These are phyloP conservation scores for Coriolopsis trogii DNA, from an alignment of 1,284 basidiomycete species.

Conservation along the genomic window DNA sequence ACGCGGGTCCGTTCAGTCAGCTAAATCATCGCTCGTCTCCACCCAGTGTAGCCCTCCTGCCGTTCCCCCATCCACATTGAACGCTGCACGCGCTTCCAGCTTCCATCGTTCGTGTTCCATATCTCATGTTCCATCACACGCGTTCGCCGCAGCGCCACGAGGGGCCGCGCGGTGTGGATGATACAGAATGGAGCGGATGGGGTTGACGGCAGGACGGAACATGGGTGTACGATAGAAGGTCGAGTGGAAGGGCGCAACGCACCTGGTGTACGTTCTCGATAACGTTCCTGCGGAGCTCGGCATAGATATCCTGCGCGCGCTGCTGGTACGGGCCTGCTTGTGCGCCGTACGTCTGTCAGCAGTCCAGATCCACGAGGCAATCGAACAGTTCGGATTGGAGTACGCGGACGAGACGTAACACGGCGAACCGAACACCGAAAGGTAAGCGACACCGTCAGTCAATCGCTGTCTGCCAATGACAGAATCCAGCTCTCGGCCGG, in stretches of 20 bases:
- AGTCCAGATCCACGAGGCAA: too few relatives aligned
- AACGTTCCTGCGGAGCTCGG: slow-evolving; percentile 78
- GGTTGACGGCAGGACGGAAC: background rate
- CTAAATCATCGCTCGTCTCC: too few relatives aligned
- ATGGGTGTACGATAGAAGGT: background rate
- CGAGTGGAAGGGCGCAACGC: slow-evolving; percentile 21
- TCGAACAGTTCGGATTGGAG: too few relatives aligned
- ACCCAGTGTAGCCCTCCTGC: too few relatives aligned
- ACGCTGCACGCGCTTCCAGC: too few relatives aligned
- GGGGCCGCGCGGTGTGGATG: too few relatives aligned
- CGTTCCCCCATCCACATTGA: too few relatives aligned
- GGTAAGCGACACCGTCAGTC: background rate
- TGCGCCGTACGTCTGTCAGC: slow-evolving; percentile 70
- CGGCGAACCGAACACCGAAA: background rate
- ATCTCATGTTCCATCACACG: too few relatives aligned
- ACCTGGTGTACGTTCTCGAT: slow-evolving; percentile 88
- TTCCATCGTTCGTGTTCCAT: too few relatives aligned
- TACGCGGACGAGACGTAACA: background rate
- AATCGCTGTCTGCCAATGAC: background rate
- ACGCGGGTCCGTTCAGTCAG: too few relatives aligned
- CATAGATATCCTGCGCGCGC: slow-evolving; percentile 78
- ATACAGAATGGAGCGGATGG: too few relatives aligned
- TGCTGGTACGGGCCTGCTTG: slow-evolving; percentile 81
- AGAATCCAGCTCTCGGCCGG: slow-evolving; percentile 9
- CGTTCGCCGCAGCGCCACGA: too few relatives aligned